Evolutionary conservation across 768 basidiomycete genomes (phyloP).

Genomic region (Mycena galopus): DNA sequence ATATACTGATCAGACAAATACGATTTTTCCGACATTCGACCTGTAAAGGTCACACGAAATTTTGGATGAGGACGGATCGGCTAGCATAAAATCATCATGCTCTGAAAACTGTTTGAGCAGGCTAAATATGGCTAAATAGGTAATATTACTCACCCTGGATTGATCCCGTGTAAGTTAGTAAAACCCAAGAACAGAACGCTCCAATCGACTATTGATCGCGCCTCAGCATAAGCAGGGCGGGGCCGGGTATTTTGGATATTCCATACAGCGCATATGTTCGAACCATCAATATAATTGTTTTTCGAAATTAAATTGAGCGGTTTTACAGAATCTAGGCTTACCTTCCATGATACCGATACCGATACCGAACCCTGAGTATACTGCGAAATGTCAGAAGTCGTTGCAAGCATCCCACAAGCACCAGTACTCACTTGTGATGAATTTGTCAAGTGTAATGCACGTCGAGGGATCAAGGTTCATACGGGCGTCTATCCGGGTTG

Average conservation of each 20-base stretch:
- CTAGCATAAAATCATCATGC: not conserved
- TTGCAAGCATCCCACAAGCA: not conserved
- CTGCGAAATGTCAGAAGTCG: not conserved
- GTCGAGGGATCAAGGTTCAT: not conserved
- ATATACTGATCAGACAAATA: not conserved
- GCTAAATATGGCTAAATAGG: too few species aligned
- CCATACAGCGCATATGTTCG: conserved; percentile 28
- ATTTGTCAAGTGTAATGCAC: not conserved
- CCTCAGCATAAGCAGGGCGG: too few species aligned
- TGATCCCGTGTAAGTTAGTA: not conserved
- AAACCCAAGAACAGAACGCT: not conserved
- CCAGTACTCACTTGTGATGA: not conserved
- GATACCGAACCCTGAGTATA: conserved; percentile 7
- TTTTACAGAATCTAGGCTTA: not conserved
- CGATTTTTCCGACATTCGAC: conserved; percentile 2
- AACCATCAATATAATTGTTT: conserved; percentile 20
- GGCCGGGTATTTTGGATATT: conserved; percentile 3
- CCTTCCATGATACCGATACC: conserved; percentile 5
- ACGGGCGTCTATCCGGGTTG: not conserved
- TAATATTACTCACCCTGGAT: not conserved
- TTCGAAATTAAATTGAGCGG: not conserved
- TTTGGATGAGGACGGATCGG: not conserved
- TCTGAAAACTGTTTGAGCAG: not conserved
- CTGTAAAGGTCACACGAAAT: not conserved
- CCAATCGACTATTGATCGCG: conserved; percentile 4